A percentile compares a stretch with the other conserved stretches of the same genome.
phyloP scores from a whole-genome alignment of 2,329 filamentous ascomycete species.

The Aureobasidium mangrovei region DNA sequence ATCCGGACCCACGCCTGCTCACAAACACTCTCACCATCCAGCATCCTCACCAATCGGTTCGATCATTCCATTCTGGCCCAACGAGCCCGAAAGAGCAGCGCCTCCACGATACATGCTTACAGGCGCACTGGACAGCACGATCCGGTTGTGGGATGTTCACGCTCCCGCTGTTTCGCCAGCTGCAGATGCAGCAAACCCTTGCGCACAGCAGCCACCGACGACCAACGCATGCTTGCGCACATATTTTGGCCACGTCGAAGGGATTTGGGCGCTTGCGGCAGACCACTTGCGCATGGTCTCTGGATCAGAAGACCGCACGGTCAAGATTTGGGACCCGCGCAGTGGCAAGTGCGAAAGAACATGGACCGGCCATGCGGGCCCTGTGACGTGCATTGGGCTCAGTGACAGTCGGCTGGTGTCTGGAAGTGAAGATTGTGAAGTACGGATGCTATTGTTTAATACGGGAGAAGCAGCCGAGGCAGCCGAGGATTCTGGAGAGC shows the following conservation, averaged over 20 bases:
- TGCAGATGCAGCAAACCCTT: slow-evolving; percentile 3
- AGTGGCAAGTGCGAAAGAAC: slow-evolving; percentile 88
- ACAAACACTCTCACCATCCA: slow-evolving; percentile 14
- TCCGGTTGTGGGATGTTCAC: slow-evolving; percentile 80
- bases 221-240: slow-evolving; percentile 77
- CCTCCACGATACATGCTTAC: slow-evolving; percentile 90
- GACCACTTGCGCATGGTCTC: slow-evolving; percentile 83
- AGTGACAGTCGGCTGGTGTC: slow-evolving; percentile 85
- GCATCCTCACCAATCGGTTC: not conserved
- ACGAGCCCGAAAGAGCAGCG: slow-evolving; percentile 54
- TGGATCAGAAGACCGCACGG: slow-evolving; percentile 86
- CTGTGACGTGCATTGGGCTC: slow-evolving; percentile 85
- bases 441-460: slow-evolving; percentile 51
- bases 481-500: not conserved
- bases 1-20: slow-evolving; percentile 15
- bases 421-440: slow-evolving; percentile 87
- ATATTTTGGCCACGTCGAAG: slow-evolving; percentile 94
- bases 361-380: slow-evolving; percentile 80
- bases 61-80: slow-evolving; percentile 46
- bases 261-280: slow-evolving; percentile 85
- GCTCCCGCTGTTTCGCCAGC: slow-evolving; percentile 11
- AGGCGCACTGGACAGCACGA: slow-evolving; percentile 80
- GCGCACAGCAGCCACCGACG: slow-evolving; percentile 26
- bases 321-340: slow-evolving; percentile 91
- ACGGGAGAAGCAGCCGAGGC: not conserved